Evolutionary conservation across 768 basidiomycete species (phyloP).

Genomic region (Wakefieldia striispora): DNA sequence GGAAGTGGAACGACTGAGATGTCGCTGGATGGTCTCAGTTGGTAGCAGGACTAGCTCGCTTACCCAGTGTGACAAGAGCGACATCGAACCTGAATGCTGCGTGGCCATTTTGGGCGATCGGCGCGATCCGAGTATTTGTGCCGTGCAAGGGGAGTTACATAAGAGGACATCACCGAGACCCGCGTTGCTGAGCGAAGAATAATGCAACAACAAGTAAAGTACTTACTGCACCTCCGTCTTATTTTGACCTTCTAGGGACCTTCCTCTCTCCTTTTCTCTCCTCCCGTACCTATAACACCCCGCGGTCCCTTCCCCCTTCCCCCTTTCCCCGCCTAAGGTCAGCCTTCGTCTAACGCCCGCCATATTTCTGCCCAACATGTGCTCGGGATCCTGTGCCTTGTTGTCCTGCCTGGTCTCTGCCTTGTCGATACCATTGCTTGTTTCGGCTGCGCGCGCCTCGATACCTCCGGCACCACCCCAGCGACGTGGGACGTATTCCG

Average conservation of each 20-base stretch:
- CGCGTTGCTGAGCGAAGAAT: not conserved
- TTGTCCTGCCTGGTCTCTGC: slow-evolving; percentile 8
- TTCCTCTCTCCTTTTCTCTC: not conserved
- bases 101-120: not conserved
- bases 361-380: slow-evolving; percentile 1
- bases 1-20: not conserved
- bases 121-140: not conserved
- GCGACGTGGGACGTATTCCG: slow-evolving; percentile 32
- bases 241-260: not conserved
- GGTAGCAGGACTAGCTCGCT: too few species aligned
- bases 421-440: slow-evolving; percentile 11
- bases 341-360: not conserved
- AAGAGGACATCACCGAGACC: not conserved
- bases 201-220: not conserved
- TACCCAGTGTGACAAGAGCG: too few species aligned
- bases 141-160: slow-evolving; percentile 7
- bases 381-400: not conserved
- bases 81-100: too few species aligned
- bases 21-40: not conserved
- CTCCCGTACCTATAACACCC: not conserved
- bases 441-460: slow-evolving; percentile 3
- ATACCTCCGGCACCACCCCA: slow-evolving; percentile 8
- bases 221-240: not conserved
- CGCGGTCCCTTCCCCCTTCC: not conserved
- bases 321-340: not conserved